Base-by-base conservation (phyloP, 73 alveolate genomes). In the Symbiodinium natans region DNA sequence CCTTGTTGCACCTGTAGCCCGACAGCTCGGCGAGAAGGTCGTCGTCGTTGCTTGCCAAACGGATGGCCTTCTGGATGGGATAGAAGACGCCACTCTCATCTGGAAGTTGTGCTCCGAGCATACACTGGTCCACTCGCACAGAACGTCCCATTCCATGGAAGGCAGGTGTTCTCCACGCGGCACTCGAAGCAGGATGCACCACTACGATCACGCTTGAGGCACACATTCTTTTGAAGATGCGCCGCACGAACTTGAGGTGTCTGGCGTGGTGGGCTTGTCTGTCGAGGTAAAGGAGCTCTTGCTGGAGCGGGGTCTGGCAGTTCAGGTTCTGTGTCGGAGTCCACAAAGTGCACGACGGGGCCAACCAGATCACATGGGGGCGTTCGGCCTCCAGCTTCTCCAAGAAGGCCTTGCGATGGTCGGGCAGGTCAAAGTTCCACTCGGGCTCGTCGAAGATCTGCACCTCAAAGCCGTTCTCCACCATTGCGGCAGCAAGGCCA, bases 41-140 rank as follows among this genome's bases (percentile, higher is more conserved):
- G 2, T 54, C 41, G 39, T 38, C 29, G n/a, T 46, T 86, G 59
- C 2, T 3, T 6, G 8, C 82, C 11, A 86, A 17, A 0, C 56
- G 0, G 25, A 83, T 86, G 6, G 93, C 82, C 40, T 86, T 86
- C 93, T 52, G n/a, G 93, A 86, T 86, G 83, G 33, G 38, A 36
- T 9, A 21, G 33, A 15, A n/a, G 41, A 5, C 29, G 75, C 52
- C 46, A 1, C 8, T 1, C 1, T 7, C 34, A 39, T 41, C 77
- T 36, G 80, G 52, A 3, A 86, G 27, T 15, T 6, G 25, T 6
- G 41, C 82, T 3, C 39, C 93, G 13, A 17, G 52, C 27, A 27
- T 36, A 48, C 93, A 86, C 34, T 86, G 93, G 36, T 86, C 83
- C 63, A 86, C 6, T 3, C 0, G 25, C 39, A 46, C 56, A 0